Base-by-base conservation (phyloP, 805 yeast genomes). In the Maudiozyma serrabonitensis region DNA sequence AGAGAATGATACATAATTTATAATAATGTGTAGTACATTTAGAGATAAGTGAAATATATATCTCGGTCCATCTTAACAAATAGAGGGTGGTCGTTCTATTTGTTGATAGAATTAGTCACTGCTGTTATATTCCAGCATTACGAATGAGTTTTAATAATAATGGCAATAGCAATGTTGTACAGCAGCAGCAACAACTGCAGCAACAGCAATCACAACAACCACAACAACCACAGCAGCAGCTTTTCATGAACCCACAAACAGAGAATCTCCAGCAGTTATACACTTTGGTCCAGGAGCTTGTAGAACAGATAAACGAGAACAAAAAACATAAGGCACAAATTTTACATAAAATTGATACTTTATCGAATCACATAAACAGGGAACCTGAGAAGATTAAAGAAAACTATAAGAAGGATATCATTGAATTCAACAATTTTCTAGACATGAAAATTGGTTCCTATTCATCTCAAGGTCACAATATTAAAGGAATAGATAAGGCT, bases 171-270 rank as follows among this genome's bases (percentile, higher is more conserved):
- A 15, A 35, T 28, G 32, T 11, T 9, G 32, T 28, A 6, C 32
- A 28, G 32, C 38, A 35, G 9, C 38, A 35, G 13, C 23, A 46
- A 23, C 50, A 47, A 15, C 43, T 38, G n/a, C 52, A 43, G 16
- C 40, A 37, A 8, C 40, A 37, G 16, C 40, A 16, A n/a, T 13
- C 15, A 16, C 40, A 37, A 5, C 40, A n/a, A 5, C 18, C 15
- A 37, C 57, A 45, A 46, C 56, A 46, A 49, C 55, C 13, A 46
- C 59, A 50, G 35, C 62, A 58, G 46, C 59, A 56, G 45, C 41
- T 60, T 15, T 60, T 56, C 38, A 55, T 61, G 60, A 58, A 55
- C 32, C 61, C 63, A 2, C 64, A 62, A 43, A 53, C 63, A 5
- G 66, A 62, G 42, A 60, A 60, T 41, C 48, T 62, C 38, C 50